phyloP scores from a whole-genome alignment of 192 early-diverging fungal species.

The Gryganskiella cystojenkinii region DNA sequence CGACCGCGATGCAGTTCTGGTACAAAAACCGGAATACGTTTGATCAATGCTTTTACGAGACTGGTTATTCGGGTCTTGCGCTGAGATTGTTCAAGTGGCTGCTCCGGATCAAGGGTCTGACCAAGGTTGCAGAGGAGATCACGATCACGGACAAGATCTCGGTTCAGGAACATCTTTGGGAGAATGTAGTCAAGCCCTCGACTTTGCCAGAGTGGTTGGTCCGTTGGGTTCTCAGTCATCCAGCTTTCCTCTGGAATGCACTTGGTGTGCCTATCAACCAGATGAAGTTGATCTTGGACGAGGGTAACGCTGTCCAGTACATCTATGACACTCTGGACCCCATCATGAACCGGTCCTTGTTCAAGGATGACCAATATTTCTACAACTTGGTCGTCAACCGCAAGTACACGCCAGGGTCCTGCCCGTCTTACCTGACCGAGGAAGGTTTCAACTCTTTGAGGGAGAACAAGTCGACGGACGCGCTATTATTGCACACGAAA shows the following conservation, averaged over 20 bases:
- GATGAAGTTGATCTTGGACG: constrained; percentile 85
- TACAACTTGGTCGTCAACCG: constrained; percentile 81
- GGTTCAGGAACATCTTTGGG: constrained; percentile 74
- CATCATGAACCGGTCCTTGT: constrained; percentile 67
- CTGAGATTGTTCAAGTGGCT: constrained; percentile 74
- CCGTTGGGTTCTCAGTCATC: constrained; percentile 77
- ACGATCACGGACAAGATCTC: constrained; percentile 62
- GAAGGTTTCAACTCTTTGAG: constrained; percentile 73
- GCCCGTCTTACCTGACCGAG: constrained; percentile 81
- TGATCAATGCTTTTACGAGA: constrained; percentile 78
- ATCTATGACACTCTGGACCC: constrained; percentile 87
- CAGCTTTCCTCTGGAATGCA: constrained; percentile 85
- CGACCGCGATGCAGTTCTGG: constrained; percentile 85
- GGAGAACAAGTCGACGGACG: constrained; percentile 61
- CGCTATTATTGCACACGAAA: constrained; percentile 84
- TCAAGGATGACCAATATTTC: constrained; percentile 86
- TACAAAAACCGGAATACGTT: constrained; percentile 68
- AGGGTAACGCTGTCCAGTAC: constrained; percentile 83
- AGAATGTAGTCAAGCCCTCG: constrained; percentile 69
- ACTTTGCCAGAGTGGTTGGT: constrained; percentile 69
- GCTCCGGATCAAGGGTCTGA: constrained; percentile 66
- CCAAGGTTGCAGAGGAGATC: constrained; percentile 64
- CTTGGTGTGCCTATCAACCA: constrained; percentile 88
- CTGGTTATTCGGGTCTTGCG: constrained; percentile 86
- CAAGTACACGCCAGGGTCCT: constrained; percentile 73